These are phyloP conservation scores for Lathyrus aphaca DNA, from an alignment of 306 rosid species.

Conservation along the genomic window DNA sequence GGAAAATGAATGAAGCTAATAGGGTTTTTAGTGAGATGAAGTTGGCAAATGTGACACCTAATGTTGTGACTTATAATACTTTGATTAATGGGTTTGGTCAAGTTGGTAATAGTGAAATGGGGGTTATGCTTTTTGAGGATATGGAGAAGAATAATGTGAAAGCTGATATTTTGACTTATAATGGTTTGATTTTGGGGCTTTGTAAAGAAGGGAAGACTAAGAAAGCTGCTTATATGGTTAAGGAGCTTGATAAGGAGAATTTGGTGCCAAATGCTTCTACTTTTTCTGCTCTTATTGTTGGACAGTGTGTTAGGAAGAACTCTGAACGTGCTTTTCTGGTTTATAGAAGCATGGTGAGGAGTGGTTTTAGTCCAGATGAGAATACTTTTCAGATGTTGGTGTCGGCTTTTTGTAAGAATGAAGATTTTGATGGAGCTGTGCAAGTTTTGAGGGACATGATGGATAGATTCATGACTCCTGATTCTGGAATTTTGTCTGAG, in stretches of 20 bases:
- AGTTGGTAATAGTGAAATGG: slow-evolving; percentile 64
- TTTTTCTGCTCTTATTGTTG: slow-evolving; percentile 70
- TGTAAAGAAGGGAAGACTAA: slow-evolving; percentile 85
- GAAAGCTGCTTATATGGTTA: slow-evolving; percentile 75
- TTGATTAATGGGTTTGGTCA: slow-evolving; percentile 72
- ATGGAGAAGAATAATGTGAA: slow-evolving; percentile 62
- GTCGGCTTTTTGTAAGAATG: slow-evolving; percentile 58
- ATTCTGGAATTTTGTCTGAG: slow-evolving; percentile 54
- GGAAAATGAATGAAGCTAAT: slow-evolving; percentile 71
- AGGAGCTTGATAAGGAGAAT: slow-evolving; percentile 64
- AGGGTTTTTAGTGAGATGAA: slow-evolving; percentile 72
- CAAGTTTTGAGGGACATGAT: slow-evolving; percentile 71
- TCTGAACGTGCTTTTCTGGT: slow-evolving; percentile 67
- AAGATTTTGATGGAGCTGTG: slow-evolving; percentile 79
- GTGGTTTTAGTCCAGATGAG: slow-evolving; percentile 61
- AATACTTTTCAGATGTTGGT: slow-evolving; percentile 57
- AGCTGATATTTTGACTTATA: slow-evolving; percentile 75
- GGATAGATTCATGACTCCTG: slow-evolving; percentile 55
- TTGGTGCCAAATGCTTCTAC: slow-evolving; percentile 74
- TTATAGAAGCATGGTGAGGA: slow-evolving; percentile 76
- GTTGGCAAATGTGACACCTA: slow-evolving; percentile 58
- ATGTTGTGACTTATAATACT: slow-evolving; percentile 69
- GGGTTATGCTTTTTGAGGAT: slow-evolving; percentile 67
- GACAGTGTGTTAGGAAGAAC: slow-evolving; percentile 67
- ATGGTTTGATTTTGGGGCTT: slow-evolving; percentile 80